Conservation (phyloP, 345 rosid genomes). For the Clarkia xantiana region DNA sequence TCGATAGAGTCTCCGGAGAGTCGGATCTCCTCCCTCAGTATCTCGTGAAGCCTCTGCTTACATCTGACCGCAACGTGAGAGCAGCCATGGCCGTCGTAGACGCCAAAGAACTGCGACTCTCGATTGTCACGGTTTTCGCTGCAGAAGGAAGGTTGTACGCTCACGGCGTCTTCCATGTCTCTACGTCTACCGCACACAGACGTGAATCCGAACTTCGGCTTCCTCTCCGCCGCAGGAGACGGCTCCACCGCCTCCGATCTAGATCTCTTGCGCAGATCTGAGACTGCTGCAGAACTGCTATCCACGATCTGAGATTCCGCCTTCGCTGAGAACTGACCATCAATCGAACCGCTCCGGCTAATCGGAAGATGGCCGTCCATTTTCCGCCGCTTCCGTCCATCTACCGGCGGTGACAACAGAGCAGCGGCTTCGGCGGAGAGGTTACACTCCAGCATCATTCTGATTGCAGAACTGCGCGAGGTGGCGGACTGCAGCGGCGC, state of each 20-base stretch:
- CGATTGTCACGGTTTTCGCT: background rate
- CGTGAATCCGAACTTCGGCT: slow-evolving; percentile 55
- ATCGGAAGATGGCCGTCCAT: slow-evolving; percentile 7
- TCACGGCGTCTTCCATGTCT: slow-evolving; percentile 93
- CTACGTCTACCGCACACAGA: slow-evolving; percentile 86
- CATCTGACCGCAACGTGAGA: slow-evolving; percentile 75
- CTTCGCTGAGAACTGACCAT: background rate
- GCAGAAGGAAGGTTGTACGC: slow-evolving; percentile 32
- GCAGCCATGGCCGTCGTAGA: slow-evolving; percentile 97
- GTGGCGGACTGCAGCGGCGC: slow-evolving; percentile 35
- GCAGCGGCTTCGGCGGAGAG: slow-evolving; percentile 32
- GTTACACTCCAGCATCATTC: slow-evolving; percentile 49
- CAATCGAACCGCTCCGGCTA: slow-evolving; percentile 1
- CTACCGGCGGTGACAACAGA: slow-evolving; percentile 19
- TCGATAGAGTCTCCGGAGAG: slow-evolving; percentile 11
- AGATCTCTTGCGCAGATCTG: background rate
- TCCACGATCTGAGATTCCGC: no score
- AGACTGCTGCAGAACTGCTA: no score
- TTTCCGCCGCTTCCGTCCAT: slow-evolving; percentile 38
- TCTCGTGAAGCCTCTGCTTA: slow-evolving; percentile 44
- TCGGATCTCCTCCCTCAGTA: slow-evolving; percentile 29
- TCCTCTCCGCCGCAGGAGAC: slow-evolving; percentile 3
- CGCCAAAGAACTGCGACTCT: slow-evolving; percentile 48
- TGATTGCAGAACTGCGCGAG: slow-evolving; percentile 29
- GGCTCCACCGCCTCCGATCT: background rate